phyloP scores from a whole-genome alignment of 139 green algal genomes.

The Choricystis sp. region DNA sequence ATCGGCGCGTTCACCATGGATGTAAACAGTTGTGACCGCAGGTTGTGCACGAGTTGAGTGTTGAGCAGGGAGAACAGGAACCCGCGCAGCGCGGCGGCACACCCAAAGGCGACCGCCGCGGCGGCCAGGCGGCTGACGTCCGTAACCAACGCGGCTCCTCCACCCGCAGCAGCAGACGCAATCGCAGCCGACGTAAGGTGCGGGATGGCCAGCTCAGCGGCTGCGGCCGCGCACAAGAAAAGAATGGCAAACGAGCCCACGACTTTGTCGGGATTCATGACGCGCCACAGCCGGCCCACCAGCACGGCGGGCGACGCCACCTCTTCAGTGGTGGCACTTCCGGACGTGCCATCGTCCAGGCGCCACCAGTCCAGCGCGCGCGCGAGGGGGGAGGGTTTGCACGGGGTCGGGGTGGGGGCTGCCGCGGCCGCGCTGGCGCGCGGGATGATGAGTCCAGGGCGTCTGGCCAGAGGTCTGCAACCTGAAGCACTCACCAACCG shows the following conservation, averaged over 20 bases:
- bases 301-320: neutral
- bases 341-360: neutral
- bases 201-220: slow-evolving; percentile 55
- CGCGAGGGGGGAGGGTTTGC: neutral
- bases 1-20: slow-evolving; percentile 23
- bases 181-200: slow-evolving; percentile 60
- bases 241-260: neutral
- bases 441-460: too few species aligned
- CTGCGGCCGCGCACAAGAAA: slow-evolving; percentile 3
- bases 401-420: neutral
- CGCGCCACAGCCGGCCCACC: neutral
- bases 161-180: slow-evolving; percentile 14
- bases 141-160: slow-evolving; percentile 9
- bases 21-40: slow-evolving; percentile 43
- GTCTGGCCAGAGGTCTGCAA: too few species aligned
- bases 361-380: neutral
- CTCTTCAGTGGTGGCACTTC: too few species aligned
- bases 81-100: slow-evolving; percentile 41
- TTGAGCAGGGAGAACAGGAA: slow-evolving; percentile 55
- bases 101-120: slow-evolving; percentile 29
- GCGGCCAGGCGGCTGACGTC: neutral
- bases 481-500: too few species aligned
- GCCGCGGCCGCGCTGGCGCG: too few species aligned
- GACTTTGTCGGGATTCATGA: neutral
- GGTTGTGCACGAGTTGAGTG: slow-evolving; percentile 44